Conservation (phyloP, 768 basidiomycete species). For the Lentinula boryana region DNA sequence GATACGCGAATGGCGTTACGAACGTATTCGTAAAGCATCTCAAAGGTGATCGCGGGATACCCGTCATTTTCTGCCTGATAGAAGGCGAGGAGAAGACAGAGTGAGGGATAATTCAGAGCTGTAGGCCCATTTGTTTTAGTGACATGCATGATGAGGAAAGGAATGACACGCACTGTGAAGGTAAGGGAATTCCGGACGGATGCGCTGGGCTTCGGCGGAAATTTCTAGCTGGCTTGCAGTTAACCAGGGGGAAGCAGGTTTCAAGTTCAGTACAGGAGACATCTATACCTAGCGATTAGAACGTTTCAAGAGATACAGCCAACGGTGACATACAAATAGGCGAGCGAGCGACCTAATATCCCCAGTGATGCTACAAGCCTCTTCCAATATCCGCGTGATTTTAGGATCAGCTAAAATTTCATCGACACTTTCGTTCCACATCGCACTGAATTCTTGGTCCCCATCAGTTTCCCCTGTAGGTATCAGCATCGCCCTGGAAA, state of each 20-base stretch:
- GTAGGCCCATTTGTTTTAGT: neutral
- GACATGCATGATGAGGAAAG: neutral
- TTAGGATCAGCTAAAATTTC: slow-evolving; percentile 45
- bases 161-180: slow-evolving; percentile 41
- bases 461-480: slow-evolving; percentile 17
- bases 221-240: slow-evolving; percentile 34
- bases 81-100: slow-evolving; percentile 83
- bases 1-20: slow-evolving; percentile 69
- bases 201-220: slow-evolving; percentile 47
- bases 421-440: slow-evolving; percentile 58
- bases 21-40: slow-evolving; percentile 82
- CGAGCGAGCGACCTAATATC: slow-evolving; percentile 55
- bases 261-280: slow-evolving; percentile 37
- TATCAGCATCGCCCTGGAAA: slow-evolving; percentile 43
- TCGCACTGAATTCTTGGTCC: slow-evolving; percentile 13
- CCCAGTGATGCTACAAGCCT: slow-evolving; percentile 55
- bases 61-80: slow-evolving; percentile 74
- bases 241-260: slow-evolving; percentile 48
- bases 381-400: slow-evolving; percentile 41
- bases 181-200: slow-evolving; percentile 45
- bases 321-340: slow-evolving; percentile 46
- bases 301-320: neutral
- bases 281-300: slow-evolving; percentile 25
- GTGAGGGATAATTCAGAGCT: slow-evolving; percentile 73
- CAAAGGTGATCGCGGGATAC: slow-evolving; percentile 80